A percentile compares a stretch with the other conserved stretches of the same genome.
Evolutionary conservation across 2,329 filamentous ascomycete genomes (phyloP).

Genomic region (Teratosphaeria nubilosa): DNA sequence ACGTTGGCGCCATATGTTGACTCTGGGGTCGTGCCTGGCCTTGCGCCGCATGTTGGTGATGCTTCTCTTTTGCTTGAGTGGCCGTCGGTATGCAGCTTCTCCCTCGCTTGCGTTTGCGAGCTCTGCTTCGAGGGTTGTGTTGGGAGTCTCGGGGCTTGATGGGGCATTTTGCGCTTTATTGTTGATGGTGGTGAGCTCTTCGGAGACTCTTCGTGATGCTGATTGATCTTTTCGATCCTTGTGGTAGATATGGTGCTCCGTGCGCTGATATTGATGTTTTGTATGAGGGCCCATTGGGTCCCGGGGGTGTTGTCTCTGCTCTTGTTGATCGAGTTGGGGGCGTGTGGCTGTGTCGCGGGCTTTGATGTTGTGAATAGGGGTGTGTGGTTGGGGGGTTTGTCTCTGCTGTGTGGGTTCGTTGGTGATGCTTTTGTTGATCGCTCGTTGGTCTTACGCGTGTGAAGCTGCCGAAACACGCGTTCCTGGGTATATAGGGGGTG

Average conservation of each 20-base stretch:
- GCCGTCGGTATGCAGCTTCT: background rate
- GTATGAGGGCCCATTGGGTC: background rate
- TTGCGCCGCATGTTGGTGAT: background rate
- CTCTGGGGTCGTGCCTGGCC: background rate
- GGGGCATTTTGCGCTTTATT: background rate
- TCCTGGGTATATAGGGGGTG: background rate
- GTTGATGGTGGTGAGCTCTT: background rate
- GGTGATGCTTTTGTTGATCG: background rate
- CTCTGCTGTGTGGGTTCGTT: background rate
- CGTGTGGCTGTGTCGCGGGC: background rate
- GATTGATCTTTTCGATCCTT: background rate
- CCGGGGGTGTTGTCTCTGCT: background rate
- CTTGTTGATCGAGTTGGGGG: background rate
- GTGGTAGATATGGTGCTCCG: background rate
- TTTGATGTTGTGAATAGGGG: background rate
- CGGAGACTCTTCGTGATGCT: background rate
- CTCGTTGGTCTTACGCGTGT: background rate
- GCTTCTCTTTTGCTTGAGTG: background rate
- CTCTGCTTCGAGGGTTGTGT: background rate
- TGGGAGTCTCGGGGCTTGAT: background rate
- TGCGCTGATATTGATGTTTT: background rate
- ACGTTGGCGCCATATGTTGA: background rate
- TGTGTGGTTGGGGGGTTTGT: background rate
- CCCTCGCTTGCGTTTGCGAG: background rate
- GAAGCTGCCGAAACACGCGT: too few relatives aligned